Conservation (phyloP, 2,329 filamentous ascomycete genomes). For the Diaporthe sp. region DNA sequence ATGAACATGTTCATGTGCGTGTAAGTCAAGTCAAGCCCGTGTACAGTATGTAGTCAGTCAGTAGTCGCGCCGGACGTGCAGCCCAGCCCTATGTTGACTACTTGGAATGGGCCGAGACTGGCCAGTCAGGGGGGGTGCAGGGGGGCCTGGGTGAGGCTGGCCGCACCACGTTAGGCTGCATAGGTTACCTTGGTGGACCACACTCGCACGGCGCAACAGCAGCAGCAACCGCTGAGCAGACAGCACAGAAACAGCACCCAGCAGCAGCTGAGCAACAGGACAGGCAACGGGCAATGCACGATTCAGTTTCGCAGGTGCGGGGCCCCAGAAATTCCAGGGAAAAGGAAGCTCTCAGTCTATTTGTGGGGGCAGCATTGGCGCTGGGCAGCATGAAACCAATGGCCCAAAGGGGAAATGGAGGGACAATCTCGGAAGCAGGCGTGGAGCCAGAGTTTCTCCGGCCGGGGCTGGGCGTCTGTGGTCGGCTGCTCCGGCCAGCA, state of each 20-base stretch:
- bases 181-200: background rate
- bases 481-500: background rate
- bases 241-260: background rate
- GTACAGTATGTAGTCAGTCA: constrained; percentile 1
- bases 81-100: constrained; percentile 10
- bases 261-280: background rate
- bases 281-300: constrained; percentile 21
- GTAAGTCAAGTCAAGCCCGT: constrained; percentile 6
- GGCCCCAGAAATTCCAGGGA: constrained; percentile 33
- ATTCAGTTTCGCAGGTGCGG: constrained; percentile 34
- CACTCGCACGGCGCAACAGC: background rate
- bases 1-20: constrained; percentile 24
- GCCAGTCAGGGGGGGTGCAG: background rate
- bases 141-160: constrained; percentile 9
- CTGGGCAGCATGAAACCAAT: constrained; percentile 20
- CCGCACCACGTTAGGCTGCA: constrained; percentile 12
- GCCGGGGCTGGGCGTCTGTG: background rate
- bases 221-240: background rate
- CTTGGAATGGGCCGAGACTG: constrained; percentile 12
- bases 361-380: background rate
- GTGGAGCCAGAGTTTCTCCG: constrained; percentile 32
- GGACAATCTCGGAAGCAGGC: constrained; percentile 32
- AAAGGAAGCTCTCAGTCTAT: constrained; percentile 13
- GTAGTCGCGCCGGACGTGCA: background rate
- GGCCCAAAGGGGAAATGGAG: constrained; percentile 31